These are phyloP conservation scores for Aspergillus amoenus DNA, from an alignment of 2,329 filamentous ascomycete species.

Conservation along the genomic window DNA sequence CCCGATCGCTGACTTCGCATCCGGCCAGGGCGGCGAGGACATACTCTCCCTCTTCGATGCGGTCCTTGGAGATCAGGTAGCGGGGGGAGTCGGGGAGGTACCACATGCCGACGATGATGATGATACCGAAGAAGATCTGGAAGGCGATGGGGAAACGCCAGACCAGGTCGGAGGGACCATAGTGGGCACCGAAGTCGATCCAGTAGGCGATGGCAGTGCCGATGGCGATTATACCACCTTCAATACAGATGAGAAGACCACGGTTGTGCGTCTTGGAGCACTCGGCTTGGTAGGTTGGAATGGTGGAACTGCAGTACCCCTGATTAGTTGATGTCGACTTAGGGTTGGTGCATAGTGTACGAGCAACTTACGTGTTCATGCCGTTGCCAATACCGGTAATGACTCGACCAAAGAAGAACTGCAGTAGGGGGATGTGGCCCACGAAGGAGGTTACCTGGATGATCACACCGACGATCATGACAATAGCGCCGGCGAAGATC, in stretches of 20 bases:
- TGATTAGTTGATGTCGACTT: neutral
- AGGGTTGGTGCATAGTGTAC: neutral
- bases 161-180: conserved; percentile 34
- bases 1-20: conserved; percentile 50
- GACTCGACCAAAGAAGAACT: conserved; percentile 54
- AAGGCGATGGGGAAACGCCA: conserved; percentile 58
- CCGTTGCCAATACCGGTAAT: conserved; percentile 57
- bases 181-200: conserved; percentile 50
- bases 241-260: conserved; percentile 62
- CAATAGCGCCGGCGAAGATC: conserved; percentile 57
- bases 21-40: conserved; percentile 54
- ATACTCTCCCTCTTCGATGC: conserved; percentile 48
- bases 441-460: conserved; percentile 37
- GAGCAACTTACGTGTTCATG: conserved; percentile 47
- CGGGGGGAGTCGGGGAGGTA: conserved; percentile 48
- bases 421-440: conserved; percentile 41
- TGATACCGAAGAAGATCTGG: conserved; percentile 51
- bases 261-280: conserved; percentile 57
- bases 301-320: conserved; percentile 37
- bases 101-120: conserved; percentile 45
- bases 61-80: conserved; percentile 46
- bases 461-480: conserved; percentile 46
- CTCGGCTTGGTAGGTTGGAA: conserved; percentile 56
- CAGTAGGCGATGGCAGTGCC: conserved; percentile 55
- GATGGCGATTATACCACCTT: conserved; percentile 53